phyloP scores from a whole-genome alignment of 2,329 filamentous ascomycete species.

The Fusarium sp. region DNA sequence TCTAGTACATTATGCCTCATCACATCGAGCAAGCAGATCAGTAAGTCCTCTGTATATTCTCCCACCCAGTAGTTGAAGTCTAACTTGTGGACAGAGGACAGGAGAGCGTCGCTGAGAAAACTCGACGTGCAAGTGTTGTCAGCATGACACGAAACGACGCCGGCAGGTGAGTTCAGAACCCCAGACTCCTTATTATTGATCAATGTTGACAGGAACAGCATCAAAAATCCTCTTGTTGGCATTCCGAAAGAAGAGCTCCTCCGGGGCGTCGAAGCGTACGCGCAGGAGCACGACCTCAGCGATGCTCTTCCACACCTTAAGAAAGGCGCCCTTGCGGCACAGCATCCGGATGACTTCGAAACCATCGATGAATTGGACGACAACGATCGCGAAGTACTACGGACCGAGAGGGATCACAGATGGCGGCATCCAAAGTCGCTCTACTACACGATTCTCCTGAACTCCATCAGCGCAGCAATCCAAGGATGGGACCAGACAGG shows the following conservation, averaged over 20 bases:
- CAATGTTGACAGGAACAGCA: background rate
- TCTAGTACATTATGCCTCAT: no score
- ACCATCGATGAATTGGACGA: slow-evolving; percentile 61
- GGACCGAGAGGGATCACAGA: slow-evolving; percentile 53
- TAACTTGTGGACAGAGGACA: no score
- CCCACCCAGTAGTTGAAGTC: no score
- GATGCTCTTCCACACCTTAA: slow-evolving; percentile 58
- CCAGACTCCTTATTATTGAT: no score
- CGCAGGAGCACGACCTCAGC: slow-evolving; percentile 59
- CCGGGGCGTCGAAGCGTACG: slow-evolving; percentile 66
- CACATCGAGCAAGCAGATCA: no score
- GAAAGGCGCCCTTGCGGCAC: slow-evolving; percentile 51
- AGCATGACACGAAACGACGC: no score
- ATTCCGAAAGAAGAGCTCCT: slow-evolving; percentile 66
- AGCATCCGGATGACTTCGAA: slow-evolving; percentile 61
- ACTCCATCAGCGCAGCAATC: slow-evolving; percentile 66
- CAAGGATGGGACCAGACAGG: slow-evolving; percentile 76
- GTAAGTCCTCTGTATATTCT: no score
- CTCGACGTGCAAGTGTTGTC: no score
- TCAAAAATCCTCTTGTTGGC: slow-evolving; percentile 63
- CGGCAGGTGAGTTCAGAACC: no score
- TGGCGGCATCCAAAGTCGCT: slow-evolving; percentile 60
- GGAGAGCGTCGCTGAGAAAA: no score
- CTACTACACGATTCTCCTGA: background rate
- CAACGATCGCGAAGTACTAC: slow-evolving; percentile 54